Base-by-base conservation (phyloP, 805 yeast genomes). In the Spathaspora girioi region DNA sequence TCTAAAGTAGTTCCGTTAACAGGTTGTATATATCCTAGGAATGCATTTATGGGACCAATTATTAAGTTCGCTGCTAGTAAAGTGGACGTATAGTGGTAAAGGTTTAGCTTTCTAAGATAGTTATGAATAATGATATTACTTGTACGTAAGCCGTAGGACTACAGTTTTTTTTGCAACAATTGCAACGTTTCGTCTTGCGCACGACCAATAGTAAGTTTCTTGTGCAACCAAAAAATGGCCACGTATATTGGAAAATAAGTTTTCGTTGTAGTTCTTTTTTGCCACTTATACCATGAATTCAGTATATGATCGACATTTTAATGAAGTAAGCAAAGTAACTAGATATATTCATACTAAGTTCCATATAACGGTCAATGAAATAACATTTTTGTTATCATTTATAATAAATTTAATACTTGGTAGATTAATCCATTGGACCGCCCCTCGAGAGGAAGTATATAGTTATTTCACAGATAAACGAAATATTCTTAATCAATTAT, bases 401-500 rank as follows among this genome's bases (percentile, higher is more conserved):
- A 32, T 68, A 14, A 40, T 62, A 40, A 76, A 83, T 44, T 70
- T 84, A 38, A 38, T 76, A 0, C 46, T 78, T 35, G 89, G 88
- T 0, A 82, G 82, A 52, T 31, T 83, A 12, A 69, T 81, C 15
- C 77, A 76, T 57, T 53, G 63, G 20, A 58, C 70, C 23, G 71
- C 84, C 5, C 79, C 78, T 17, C 52, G 62, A 15, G 83, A 77
- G 47, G 76, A 73, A 52, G 72, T 78, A 27, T 65, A 73, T 67
- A 73, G 77, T 56, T 79, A 77, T 66, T 79, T 75, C 65, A 78
- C 80, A 47, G 73, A 83, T 50, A 90, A 89, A 68, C 76, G 79
- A 47, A 90, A 89, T 62, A 31, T 90, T 15, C 62, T 92, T 54
- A 93, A 93, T 66, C 77, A 77, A 18, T 45, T 78, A 6, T 89